These are phyloP conservation scores for Ophiostoma perfectum DNA, from an alignment of 2,329 filamentous ascomycete species.

Conservation along the genomic window DNA sequence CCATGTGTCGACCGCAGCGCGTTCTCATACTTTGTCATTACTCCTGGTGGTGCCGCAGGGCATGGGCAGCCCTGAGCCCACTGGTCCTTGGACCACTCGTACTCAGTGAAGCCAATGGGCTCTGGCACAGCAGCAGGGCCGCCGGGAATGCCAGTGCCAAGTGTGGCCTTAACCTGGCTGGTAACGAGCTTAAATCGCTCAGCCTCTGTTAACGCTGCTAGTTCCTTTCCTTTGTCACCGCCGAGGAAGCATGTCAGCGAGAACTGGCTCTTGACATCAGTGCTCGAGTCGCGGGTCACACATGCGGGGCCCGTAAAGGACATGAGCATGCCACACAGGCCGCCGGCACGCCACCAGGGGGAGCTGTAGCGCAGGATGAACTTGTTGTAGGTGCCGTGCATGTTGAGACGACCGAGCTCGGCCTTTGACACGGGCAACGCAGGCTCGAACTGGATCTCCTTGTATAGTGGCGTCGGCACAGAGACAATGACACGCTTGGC, in stretches of 20 bases:
- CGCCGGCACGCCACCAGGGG: constrained; percentile 37
- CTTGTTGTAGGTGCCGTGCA: constrained; percentile 48
- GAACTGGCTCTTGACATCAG: constrained; percentile 30
- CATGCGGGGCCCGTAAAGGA: constrained; percentile 19
- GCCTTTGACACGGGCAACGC: constrained; percentile 31
- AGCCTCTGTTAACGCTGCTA: constrained; percentile 28
- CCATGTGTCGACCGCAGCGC: constrained; percentile 35
- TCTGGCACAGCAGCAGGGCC: background rate
- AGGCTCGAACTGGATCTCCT: constrained; percentile 44
- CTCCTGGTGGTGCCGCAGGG: constrained; percentile 19
- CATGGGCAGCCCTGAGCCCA: constrained; percentile 23
- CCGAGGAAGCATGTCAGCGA: constrained; percentile 40
- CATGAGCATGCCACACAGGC: constrained; percentile 40
- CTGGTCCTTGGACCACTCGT: constrained; percentile 21
- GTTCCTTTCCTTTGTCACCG: constrained; percentile 34
- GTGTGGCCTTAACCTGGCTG: constrained; percentile 15
- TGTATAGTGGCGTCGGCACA: constrained; percentile 22
- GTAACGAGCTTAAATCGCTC: constrained; percentile 10
- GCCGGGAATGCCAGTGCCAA: background rate
- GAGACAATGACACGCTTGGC: constrained; percentile 22
- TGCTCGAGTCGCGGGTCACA: constrained; percentile 20
- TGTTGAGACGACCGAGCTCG: constrained; percentile 35
- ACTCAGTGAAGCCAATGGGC: constrained; percentile 18
- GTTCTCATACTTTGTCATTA: constrained; percentile 19
- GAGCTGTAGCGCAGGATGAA: constrained; percentile 40